These are phyloP conservation scores for Pseudogymnoascus sp. DNA, from an alignment of 2,329 filamentous ascomycete genomes.

Conservation along the genomic window DNA sequence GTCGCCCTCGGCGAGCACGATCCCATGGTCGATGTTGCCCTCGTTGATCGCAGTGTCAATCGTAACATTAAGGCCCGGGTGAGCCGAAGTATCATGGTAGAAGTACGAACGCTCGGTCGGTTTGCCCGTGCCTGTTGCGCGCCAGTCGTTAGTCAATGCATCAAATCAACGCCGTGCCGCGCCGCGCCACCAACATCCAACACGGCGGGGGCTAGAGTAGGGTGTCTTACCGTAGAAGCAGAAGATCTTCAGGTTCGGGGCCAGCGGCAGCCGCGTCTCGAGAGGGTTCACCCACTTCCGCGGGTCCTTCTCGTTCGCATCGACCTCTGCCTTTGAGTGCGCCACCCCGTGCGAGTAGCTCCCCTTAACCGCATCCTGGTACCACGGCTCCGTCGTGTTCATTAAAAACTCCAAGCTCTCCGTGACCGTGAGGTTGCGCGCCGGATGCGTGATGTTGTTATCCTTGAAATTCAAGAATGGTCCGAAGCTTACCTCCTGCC, in stretches of 20 bases:
- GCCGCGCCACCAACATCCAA: conserved; percentile 7
- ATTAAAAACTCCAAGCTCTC: conserved; percentile 72
- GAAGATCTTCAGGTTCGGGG: conserved; percentile 86
- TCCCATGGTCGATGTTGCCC: conserved; percentile 68
- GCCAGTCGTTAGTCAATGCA: background rate
- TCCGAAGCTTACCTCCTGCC: conserved; percentile 67
- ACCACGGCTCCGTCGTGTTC: conserved; percentile 77
- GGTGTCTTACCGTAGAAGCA: conserved; percentile 72
- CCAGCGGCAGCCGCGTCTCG: conserved; percentile 76
- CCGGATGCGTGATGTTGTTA: conserved; percentile 54
- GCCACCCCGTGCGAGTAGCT: conserved; percentile 89
- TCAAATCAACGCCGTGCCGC: background rate
- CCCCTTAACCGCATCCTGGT: conserved; percentile 58
- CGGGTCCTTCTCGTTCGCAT: conserved; percentile 68
- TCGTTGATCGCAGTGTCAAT: conserved; percentile 59
- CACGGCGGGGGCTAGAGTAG: background rate
- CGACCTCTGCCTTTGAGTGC: conserved; percentile 68
- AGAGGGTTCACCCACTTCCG: conserved; percentile 93
- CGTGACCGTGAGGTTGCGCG: conserved; percentile 71
- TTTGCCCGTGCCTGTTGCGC: conserved; percentile 62
- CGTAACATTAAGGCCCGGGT: conserved; percentile 63
- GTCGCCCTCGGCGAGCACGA: conserved; percentile 93
- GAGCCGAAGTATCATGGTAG: conserved; percentile 63
- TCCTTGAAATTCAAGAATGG: conserved; percentile 76
- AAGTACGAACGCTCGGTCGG: conserved; percentile 89